Evolutionary conservation across 2,329 filamentous ascomycete species (phyloP), one percentile per base, ranked within the genome.

Genomic region (Madurella mycetomatis): DNA sequence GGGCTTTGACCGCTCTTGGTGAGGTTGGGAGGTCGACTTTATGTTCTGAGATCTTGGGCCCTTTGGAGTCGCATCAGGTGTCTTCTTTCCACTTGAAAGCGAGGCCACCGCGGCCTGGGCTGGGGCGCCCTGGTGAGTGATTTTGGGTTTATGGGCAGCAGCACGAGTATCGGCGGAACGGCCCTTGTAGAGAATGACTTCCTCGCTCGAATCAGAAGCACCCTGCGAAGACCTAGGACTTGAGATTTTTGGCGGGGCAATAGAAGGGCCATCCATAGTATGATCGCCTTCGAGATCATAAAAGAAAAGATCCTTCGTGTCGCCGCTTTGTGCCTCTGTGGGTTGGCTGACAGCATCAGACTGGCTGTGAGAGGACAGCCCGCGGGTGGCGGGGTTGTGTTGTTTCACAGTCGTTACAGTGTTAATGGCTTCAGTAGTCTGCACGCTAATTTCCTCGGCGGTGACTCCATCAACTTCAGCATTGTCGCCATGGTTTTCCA

Each of bases 151-250:
- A 17, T 16, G 34, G 34, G 40, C 9, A 15, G 41, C 3, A 19
- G 12, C 37, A 11, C 54, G 62, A 45, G 51, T 52, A 39, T 51
- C 51, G 4, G 32, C 41, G 18, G 51, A 57, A 67, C 63, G 60
- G 53, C 64, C 66, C 66, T 75, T 79, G 65, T 88, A 90, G 0
- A 89, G 64, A 45, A 91, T 83, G 5, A 90, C 74, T 60, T 96
- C 89, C 46, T 88, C 87, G 63, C 85, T 87, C 0, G 86, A 88
- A 59, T 83, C 77, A 0, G 61, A 65, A 5, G 57, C 62, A 4
- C 59, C 56, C 34, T 61, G 60, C 7, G 67, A 62, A 2, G 61
- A 55, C 12, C 51, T 58, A 32, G 45, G 59, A 41, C 49, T 52
- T 15, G 60, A 57, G 9, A 65, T 57, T 1, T 54, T 41, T 5